Evolutionary conservation across 129 eudicot genomes (phyloP).

Genomic region (Artemisia annua): DNA sequence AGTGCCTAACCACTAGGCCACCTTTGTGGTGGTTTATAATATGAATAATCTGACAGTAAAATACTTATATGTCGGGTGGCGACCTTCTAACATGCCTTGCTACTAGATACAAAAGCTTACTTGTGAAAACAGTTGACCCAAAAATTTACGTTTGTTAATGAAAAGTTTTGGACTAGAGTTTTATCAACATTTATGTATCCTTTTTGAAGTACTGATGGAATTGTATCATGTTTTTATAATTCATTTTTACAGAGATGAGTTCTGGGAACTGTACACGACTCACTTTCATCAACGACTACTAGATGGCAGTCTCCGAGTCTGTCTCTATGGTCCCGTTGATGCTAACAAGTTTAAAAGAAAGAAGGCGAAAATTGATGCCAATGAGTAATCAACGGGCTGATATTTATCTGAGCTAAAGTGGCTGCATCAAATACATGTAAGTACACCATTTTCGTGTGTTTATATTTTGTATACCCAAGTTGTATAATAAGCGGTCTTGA

Average conservation of each 20-base stretch:
- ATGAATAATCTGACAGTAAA: too few species aligned
- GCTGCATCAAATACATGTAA: not conserved
- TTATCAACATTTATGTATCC: not conserved
- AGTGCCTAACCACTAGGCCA: too few species aligned
- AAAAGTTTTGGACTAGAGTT: not conserved
- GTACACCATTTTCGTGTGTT: too few species aligned
- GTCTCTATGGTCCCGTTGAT: slow-evolving; percentile 60
- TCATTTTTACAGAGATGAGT: slow-evolving; percentile 64
- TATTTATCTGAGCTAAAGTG: not conserved
- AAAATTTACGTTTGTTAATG: not conserved
- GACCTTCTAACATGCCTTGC: too few species aligned
- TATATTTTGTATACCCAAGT: too few species aligned
- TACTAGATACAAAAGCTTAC: too few species aligned
- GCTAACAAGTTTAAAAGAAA: slow-evolving; percentile 28
- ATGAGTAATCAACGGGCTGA: slow-evolving; percentile 18
- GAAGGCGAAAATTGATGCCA: slow-evolving; percentile 29
- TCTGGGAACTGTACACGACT: slow-evolving; percentile 82
- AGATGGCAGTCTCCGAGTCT: slow-evolving; percentile 65
- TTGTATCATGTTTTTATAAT: not conserved
- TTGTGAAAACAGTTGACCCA: not conserved
- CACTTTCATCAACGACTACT: slow-evolving; percentile 64
- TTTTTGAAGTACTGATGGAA: not conserved
- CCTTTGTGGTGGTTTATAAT: too few species aligned
- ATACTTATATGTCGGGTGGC: too few species aligned
- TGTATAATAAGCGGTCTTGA: too few species aligned